Conservation (phyloP, 768 basidiomycete genomes). For the Clitopilus hobsonii region DNA sequence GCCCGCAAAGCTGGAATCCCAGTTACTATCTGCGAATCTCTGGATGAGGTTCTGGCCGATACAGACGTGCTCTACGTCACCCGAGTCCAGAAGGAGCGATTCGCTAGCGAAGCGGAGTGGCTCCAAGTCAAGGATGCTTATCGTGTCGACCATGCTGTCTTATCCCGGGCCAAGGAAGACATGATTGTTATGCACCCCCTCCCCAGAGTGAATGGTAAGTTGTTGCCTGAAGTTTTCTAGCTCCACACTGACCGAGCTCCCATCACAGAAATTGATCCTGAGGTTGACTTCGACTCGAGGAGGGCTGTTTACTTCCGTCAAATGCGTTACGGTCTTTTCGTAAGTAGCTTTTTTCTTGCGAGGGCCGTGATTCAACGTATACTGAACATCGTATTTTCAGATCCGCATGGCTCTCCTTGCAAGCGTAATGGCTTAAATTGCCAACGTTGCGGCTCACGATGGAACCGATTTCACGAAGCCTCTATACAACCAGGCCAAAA, state of each 20-base stretch:
- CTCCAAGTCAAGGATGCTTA: slow-evolving; percentile 88
- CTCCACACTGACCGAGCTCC: neutral
- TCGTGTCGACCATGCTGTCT: slow-evolving; percentile 88
- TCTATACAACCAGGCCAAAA: neutral
- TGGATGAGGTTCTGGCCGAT: slow-evolving; percentile 87
- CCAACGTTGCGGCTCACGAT: neutral
- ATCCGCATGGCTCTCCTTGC: slow-evolving; percentile 79
- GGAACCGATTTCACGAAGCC: neutral
- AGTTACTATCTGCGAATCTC: slow-evolving; percentile 77
- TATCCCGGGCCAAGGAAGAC: slow-evolving; percentile 90
- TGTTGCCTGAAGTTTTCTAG: slow-evolving; percentile 8
- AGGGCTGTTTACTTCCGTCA: slow-evolving; percentile 97
- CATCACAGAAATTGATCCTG: slow-evolving; percentile 90
- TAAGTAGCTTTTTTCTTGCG: slow-evolving; percentile 37
- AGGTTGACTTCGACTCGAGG: slow-evolving; percentile 93
- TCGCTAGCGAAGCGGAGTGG: slow-evolving; percentile 80
- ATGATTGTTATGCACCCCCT: slow-evolving; percentile 99
- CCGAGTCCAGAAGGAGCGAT: slow-evolving; percentile 92
- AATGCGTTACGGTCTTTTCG: slow-evolving; percentile 97
- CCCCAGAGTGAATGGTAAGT: slow-evolving; percentile 81
- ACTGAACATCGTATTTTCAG: slow-evolving; percentile 25
- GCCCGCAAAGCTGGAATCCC: slow-evolving; percentile 81
- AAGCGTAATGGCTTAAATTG: slow-evolving; percentile 42
- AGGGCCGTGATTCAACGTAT: neutral
- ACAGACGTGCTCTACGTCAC: slow-evolving; percentile 98